Base-by-base conservation (phyloP, 192 early-diverging fungal species). In the Umbelopsis sp. region DNA sequence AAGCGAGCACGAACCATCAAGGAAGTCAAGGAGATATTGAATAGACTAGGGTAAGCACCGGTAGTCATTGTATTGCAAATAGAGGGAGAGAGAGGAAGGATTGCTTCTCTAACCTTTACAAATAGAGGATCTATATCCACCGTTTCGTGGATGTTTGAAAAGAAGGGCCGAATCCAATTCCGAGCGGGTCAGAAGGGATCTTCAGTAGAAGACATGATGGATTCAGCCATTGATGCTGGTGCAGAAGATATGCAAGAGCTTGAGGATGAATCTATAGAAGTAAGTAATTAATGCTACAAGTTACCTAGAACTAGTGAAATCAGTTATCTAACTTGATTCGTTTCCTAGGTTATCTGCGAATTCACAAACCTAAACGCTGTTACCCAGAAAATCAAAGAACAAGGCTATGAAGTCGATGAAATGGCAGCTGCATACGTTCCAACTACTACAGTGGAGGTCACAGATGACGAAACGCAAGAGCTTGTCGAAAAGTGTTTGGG, bases 131-230 rank as follows among this genome's bases (percentile, higher is more conserved):
- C 85, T 7, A 73, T 92, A 66, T 79, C 87, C 25, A 76, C 84
- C 0, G 89, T 94, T 1, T 75, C 75, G 59, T 94, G 88, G 78
- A 77, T 92, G 70, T 94, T 94, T 82, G 77, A 85, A 20, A 86
- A 86, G 68, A 85, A 82, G 50, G 90, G 91, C 14, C 80, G 81
- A 21, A 76, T 94, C 25, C 83, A 81, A 22, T 85, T 91, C 72
- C 29, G 76, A 9, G 22, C 72, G 12, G 85, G 78, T n/a, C 68
- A 53, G 38, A 74, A 81, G 0, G 68, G 73, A 6, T 77, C 85
- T 51, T 78, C 81, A 22, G 29, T 89, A 65, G 91, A 89, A 14
- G 74, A 82, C 32, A 82, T 89, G 78, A 71, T 86, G 77, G 87
- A 88, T 43, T 74, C 77, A 29, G 90, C 85, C 14, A 83, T 91